Conservation (phyloP, 768 basidiomycete species). For the Psilocybe sp. region DNA sequence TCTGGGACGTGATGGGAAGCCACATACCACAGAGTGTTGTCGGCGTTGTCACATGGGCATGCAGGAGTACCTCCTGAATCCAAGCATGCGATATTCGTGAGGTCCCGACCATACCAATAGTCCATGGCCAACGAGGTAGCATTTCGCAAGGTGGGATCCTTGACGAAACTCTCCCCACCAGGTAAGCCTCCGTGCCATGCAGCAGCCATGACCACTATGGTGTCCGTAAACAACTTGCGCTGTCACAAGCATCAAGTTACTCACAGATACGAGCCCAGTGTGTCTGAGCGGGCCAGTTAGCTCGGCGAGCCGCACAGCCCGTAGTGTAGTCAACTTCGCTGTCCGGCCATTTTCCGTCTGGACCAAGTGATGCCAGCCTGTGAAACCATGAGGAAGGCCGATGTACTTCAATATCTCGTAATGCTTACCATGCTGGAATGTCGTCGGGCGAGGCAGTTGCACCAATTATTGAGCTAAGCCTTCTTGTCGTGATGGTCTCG, state of each 20-base stretch:
- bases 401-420: too few species aligned
- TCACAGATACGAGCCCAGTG: conserved; percentile 57
- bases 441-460: too few species aligned
- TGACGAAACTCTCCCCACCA: conserved; percentile 38
- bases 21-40: conserved; percentile 36
- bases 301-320: conserved; percentile 56
- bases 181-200: conserved; percentile 53
- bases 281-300: conserved; percentile 64
- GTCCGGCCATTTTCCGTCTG: conserved; percentile 50
- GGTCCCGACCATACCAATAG: conserved; percentile 64
- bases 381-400: neutral
- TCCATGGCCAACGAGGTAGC: conserved; percentile 53
- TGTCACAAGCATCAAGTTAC: conserved; percentile 8
- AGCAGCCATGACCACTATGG: conserved; percentile 48
- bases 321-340: conserved; percentile 54
- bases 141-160: conserved; percentile 34
- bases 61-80: conserved; percentile 47
- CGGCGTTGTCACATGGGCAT: conserved; percentile 57
- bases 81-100: conserved; percentile 50
- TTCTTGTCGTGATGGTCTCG: too few species aligned
- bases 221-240: neutral
- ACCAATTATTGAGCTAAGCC: too few species aligned
- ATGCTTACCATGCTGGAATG: too few species aligned
- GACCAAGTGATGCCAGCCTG: conserved; percentile 45
- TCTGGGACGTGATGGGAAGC: conserved; percentile 4